phyloP scores from a whole-genome alignment of 352 stramenopile genomes.

The Aphanomyces cochlioides region DNA sequence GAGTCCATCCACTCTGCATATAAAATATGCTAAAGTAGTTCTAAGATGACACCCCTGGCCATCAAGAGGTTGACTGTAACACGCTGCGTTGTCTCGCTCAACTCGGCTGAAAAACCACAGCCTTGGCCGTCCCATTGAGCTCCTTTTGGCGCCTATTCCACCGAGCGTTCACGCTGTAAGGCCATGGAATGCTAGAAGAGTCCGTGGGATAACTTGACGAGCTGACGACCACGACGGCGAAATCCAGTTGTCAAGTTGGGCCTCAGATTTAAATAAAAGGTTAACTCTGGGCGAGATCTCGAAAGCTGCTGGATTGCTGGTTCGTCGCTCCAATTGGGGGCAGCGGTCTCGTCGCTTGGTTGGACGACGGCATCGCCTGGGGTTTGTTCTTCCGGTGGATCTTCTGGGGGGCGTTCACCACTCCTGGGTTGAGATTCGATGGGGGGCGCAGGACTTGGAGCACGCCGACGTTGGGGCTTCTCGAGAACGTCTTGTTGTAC shows the following conservation, averaged over 20 bases:
- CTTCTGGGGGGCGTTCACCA: constrained; percentile 32
- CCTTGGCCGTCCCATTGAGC: too few species aligned
- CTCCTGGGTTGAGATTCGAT: constrained; percentile 28
- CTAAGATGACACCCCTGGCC: too few species aligned
- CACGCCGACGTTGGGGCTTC: constrained; percentile 81
- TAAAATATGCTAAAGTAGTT: too few species aligned
- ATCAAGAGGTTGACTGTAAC: too few species aligned
- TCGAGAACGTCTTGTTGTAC: constrained; percentile 92
- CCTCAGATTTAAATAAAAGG: background rate
- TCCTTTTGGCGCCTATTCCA: too few species aligned
- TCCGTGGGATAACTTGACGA: too few species aligned
- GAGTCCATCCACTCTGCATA: too few species aligned
- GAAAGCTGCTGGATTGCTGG: constrained; percentile 19
- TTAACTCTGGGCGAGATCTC: background rate
- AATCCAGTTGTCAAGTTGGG: background rate
- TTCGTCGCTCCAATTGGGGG: constrained; percentile 19
- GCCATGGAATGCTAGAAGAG: too few species aligned
- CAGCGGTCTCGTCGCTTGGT: constrained; percentile 4
- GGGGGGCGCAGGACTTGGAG: constrained; percentile 80
- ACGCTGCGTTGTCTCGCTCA: too few species aligned
- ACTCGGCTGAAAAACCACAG: too few species aligned
- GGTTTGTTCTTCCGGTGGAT: constrained; percentile 42
- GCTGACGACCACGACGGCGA: background rate
- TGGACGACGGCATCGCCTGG: background rate
- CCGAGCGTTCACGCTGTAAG: too few species aligned